Conservation (phyloP, 1,284 basidiomycete species). For the Fomitopsis schrenkii region DNA sequence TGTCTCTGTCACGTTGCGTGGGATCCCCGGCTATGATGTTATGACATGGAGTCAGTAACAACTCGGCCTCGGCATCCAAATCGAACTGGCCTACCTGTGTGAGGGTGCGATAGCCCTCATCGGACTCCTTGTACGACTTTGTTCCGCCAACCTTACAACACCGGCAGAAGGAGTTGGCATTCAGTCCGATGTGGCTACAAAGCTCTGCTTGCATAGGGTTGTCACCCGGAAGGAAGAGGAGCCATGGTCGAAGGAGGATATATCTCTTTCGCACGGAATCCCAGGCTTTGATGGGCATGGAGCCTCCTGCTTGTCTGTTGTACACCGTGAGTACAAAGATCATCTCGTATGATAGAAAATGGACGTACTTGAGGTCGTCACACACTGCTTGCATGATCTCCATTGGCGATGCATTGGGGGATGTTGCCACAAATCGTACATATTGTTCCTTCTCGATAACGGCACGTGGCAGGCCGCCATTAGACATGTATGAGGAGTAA, state of each 20-base stretch:
- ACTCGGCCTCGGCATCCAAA: too few relatives aligned
- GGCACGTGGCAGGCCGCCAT: conserved; percentile 5
- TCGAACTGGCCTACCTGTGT: too few relatives aligned
- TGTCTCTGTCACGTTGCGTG: too few relatives aligned
- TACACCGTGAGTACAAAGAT: too few relatives aligned
- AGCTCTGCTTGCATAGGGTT: conserved; percentile 34
- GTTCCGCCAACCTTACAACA: background rate
- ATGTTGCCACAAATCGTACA: conserved; percentile 9
- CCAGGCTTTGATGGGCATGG: too few relatives aligned
- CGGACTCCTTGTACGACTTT: background rate
- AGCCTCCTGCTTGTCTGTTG: too few relatives aligned
- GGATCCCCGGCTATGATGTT: too few relatives aligned
- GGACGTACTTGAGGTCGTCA: background rate
- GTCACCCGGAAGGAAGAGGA: conserved; percentile 24
- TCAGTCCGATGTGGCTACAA: conserved; percentile 26
- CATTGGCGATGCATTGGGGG: conserved; percentile 12
- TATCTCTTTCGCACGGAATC: background rate
- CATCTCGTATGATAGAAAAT: too few relatives aligned
- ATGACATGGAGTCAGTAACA: too few relatives aligned
- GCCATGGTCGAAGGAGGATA: conserved; percentile 22
- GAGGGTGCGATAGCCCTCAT: too few relatives aligned
- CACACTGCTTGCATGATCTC: conserved; percentile 2
- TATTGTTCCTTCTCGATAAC: conserved; percentile 2
- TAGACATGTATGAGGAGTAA: conserved; percentile 11
- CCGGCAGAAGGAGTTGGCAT: conserved; percentile 9